Conservation (phyloP, 1,284 basidiomycete genomes). For the Sanghuangporus baumii region DNA sequence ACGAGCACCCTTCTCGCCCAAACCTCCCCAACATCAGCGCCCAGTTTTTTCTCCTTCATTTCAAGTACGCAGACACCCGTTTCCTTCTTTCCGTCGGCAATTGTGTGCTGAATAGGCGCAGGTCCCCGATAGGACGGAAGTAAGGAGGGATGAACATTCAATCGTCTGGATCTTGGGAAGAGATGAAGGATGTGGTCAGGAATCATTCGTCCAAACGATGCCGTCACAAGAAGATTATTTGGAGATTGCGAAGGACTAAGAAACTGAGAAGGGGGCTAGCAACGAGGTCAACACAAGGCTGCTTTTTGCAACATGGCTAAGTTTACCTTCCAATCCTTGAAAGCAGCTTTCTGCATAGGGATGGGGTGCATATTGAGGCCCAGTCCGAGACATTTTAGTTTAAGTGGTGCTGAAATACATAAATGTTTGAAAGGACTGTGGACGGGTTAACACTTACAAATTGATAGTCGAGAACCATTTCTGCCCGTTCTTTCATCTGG, state of each 20-base stretch:
- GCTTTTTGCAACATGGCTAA: conserved; percentile 5
- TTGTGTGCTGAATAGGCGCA: conserved; percentile 86
- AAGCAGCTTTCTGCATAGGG: conserved; percentile 45
- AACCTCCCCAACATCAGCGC: conserved; percentile 59
- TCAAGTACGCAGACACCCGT: conserved; percentile 71
- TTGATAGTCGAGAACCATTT: conserved; percentile 41
- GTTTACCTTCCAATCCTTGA: conserved; percentile 53
- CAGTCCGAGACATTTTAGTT: conserved; percentile 42
- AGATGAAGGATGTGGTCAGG: conserved; percentile 58
- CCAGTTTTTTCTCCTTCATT: conserved; percentile 51
- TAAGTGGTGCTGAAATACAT: conserved; percentile 48
- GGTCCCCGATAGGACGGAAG: conserved; percentile 88
- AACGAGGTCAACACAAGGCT: neutral
- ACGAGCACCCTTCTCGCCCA: conserved; percentile 45
- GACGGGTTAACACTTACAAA: conserved; percentile 39
- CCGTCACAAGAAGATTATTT: conserved; percentile 73
- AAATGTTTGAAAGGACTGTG: neutral
- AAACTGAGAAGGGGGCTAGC: conserved; percentile 46
- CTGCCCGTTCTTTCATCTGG: conserved; percentile 51
- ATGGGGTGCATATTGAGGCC: conserved; percentile 50
- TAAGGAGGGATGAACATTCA: conserved; percentile 92
- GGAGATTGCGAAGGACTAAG: conserved; percentile 17
- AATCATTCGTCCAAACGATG: conserved; percentile 90
- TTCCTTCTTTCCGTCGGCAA: conserved; percentile 55
- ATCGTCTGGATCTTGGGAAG: conserved; percentile 57